These are phyloP conservation scores for Aureobasidium lini DNA, from an alignment of 2,329 filamentous ascomycete genomes.

Conservation along the genomic window DNA sequence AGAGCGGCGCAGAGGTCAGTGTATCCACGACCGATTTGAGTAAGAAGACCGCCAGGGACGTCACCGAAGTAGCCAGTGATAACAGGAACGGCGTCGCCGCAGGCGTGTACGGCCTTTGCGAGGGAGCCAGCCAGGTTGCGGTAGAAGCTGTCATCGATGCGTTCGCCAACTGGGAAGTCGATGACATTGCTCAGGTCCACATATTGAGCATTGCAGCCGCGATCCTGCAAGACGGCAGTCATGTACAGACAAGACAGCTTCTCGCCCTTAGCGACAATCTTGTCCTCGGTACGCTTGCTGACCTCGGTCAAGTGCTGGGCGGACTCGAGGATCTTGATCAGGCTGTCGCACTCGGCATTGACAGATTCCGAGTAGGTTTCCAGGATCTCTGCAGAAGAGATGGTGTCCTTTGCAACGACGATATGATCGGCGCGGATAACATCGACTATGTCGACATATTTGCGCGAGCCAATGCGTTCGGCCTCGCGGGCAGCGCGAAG, in stretches of 20 bases:
- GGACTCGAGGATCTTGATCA: conserved; percentile 65
- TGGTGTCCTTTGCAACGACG: conserved; percentile 53
- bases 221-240: conserved; percentile 73
- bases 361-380: conserved; percentile 58
- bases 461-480: conserved; percentile 32
- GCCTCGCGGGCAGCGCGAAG: conserved; percentile 42
- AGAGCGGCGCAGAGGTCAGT: conserved; percentile 93
- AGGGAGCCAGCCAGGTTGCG: conserved; percentile 34
- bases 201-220: conserved; percentile 76
- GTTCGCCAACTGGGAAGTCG: conserved; percentile 46
- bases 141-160: conserved; percentile 42
- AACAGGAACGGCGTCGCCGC: conserved; percentile 39
- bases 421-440: conserved; percentile 80
- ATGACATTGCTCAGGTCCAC: conserved; percentile 82
- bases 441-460: conserved; percentile 68
- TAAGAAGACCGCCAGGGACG: conserved; percentile 82
- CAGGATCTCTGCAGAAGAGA: conserved; percentile 33
- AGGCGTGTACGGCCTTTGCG: conserved; percentile 35
- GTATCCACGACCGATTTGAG: conserved; percentile 89
- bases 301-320: conserved; percentile 51
- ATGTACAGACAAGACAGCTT: conserved; percentile 92
- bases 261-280: conserved; percentile 90
- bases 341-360: conserved; percentile 68
- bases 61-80: conserved; percentile 89
- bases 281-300: conserved; percentile 47